These are phyloP conservation scores for Rugonectria rugulosa DNA, from an alignment of 2,329 filamentous ascomycete species.

Conservation along the genomic window DNA sequence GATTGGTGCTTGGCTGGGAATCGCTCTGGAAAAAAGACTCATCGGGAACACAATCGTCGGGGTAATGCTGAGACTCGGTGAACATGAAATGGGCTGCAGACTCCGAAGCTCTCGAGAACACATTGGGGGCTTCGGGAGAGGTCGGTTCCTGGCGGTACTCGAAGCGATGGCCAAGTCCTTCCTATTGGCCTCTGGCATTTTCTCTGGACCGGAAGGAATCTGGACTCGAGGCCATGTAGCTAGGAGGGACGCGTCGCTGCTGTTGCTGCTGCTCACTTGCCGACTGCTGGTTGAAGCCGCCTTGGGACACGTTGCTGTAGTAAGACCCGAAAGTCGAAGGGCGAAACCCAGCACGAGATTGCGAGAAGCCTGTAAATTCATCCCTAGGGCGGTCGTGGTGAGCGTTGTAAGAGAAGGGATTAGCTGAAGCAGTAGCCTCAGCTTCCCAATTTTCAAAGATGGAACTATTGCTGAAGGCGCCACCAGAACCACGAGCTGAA, in stretches of 20 bases:
- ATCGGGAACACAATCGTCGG: constrained; percentile 15
- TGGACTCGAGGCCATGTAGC: constrained; percentile 18
- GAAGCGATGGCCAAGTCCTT: constrained; percentile 32
- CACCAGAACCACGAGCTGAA: background rate
- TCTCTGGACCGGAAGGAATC: constrained; percentile 21
- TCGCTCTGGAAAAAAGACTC: constrained; percentile 18
- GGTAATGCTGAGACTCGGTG: constrained; percentile 21
- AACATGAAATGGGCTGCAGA: constrained; percentile 16
- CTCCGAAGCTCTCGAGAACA: constrained; percentile 9
- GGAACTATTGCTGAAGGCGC: constrained; percentile 33
- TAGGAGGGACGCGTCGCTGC: background rate
- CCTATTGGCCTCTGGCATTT: constrained; percentile 37
- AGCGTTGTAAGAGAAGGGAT: background rate
- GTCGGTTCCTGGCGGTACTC: constrained; percentile 21
- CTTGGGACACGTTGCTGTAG: constrained; percentile 32
- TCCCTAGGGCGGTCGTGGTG: too few relatives aligned
- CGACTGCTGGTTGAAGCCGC: constrained; percentile 3
- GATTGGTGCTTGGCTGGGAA: constrained; percentile 40
- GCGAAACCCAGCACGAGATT: constrained; percentile 24
- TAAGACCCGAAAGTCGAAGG: constrained; percentile 32
- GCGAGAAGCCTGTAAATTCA: too few relatives aligned
- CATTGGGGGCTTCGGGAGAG: constrained; percentile 20
- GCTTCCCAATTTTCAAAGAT: constrained; percentile 17
- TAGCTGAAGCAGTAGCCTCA: background rate
- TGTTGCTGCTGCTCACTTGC: constrained; percentile 8